Conservation (phyloP, 1,284 basidiomycete genomes). For the Ustilago crameri region DNA sequence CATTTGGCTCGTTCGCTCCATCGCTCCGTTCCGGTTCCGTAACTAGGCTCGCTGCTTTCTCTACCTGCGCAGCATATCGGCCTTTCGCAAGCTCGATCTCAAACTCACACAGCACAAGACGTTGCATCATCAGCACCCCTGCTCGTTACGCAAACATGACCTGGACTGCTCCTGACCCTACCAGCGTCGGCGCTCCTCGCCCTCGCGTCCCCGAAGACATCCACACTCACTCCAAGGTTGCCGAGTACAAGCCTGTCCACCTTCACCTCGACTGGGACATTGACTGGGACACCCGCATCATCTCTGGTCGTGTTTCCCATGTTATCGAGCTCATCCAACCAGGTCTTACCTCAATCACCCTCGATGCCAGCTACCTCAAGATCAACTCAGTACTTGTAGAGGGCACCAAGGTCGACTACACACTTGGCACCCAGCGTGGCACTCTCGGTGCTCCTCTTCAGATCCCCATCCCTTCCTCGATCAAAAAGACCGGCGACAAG, state of each 20-base stretch:
- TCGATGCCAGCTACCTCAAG: constrained; percentile 82
- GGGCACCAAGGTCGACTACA: constrained; percentile 72
- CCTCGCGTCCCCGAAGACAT: constrained; percentile 48
- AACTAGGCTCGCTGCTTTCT: constrained; percentile 1
- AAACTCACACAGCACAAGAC: neutral
- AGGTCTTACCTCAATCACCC: constrained; percentile 77
- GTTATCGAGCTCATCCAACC: constrained; percentile 74
- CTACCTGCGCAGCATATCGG: constrained; percentile 1
- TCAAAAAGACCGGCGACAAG: constrained; percentile 49
- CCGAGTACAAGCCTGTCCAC: constrained; percentile 54
- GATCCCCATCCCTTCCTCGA: constrained; percentile 66
- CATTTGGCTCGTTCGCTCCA: constrained; percentile 38
- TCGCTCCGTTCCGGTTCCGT: constrained; percentile 16
- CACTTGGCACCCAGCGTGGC: constrained; percentile 71
- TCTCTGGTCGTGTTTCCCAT: constrained; percentile 81
- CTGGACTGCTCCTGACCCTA: constrained; percentile 61
- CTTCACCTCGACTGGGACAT: constrained; percentile 80
- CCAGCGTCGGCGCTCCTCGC: constrained; percentile 55
- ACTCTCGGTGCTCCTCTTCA: constrained; percentile 69
- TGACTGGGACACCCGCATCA: constrained; percentile 77
- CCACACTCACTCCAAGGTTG: constrained; percentile 61
- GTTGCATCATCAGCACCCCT: neutral
- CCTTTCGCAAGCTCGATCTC: neutral
- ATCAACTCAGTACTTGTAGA: constrained; percentile 74
- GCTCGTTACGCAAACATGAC: constrained; percentile 27